These are phyloP conservation scores for Trifolium pratense DNA, from an alignment of 306 rosid species.

Conservation along the genomic window DNA sequence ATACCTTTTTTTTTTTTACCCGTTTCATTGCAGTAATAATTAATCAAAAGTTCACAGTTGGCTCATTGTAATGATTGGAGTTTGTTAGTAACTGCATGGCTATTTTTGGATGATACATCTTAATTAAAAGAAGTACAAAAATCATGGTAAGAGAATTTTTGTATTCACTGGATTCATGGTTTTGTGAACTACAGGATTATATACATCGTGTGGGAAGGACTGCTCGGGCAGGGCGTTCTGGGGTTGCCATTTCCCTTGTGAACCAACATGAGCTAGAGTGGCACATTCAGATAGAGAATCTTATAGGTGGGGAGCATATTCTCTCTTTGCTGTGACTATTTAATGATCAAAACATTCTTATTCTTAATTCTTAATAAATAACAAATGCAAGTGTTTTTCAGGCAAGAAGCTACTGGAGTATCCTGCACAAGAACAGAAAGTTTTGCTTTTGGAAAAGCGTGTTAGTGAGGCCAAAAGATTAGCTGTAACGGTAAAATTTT, in stretches of 20 bases:
- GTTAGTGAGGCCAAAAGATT: conserved; percentile 79
- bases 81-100: conserved; percentile 18
- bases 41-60: conserved; percentile 1
- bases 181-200: conserved; percentile 64
- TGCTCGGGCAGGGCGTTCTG: conserved; percentile 93
- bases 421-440: conserved; percentile 73
- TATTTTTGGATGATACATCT: background rate
- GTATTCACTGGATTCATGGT: conserved; percentile 33
- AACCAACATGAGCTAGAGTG: conserved; percentile 87
- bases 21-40: background rate
- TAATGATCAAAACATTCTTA: background rate
- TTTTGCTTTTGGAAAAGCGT: conserved; percentile 65
- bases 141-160: background rate
- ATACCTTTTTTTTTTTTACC: conserved; percentile 1
- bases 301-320: conserved; percentile 56
- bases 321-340: conserved; percentile 22
- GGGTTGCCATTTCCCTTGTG: conserved; percentile 84
- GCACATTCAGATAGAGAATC: conserved; percentile 85
- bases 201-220: conserved; percentile 96
- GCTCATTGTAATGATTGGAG: background rate
- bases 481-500: conserved; percentile 55
- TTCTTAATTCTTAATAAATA: conserved; percentile 11
- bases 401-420: conserved; percentile 73
- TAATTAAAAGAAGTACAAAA: background rate
- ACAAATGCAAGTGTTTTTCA: conserved; percentile 37